Conservation (phyloP, 495 filamentous ascomycete species). For the Neurospora sp. region DNA sequence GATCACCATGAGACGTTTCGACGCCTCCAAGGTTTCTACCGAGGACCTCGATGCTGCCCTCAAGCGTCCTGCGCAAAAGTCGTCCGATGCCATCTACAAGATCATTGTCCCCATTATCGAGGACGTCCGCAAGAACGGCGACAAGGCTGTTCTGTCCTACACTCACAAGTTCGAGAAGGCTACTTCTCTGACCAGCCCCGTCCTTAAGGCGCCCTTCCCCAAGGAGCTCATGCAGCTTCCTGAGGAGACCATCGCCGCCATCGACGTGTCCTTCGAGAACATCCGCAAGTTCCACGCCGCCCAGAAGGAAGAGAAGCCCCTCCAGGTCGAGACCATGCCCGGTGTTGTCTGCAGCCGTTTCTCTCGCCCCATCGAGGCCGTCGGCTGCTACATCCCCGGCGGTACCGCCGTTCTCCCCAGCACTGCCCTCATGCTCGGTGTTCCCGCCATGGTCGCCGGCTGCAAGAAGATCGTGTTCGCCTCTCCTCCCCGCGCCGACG, state of each 20-base stretch:
- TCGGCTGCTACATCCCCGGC: conserved; percentile 90
- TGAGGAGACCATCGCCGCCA: conserved; percentile 74
- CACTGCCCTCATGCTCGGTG: conserved; percentile 94
- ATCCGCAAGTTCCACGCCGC: conserved; percentile 88
- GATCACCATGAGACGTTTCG: conserved; percentile 74
- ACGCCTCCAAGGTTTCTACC: conserved; percentile 48
- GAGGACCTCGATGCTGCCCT: conserved; percentile 59
- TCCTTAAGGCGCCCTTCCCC: conserved; percentile 80
- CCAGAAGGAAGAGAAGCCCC: conserved; percentile 67
- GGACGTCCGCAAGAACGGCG: conserved; percentile 68
- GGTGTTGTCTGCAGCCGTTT: conserved; percentile 92
- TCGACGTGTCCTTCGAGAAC: conserved; percentile 87
- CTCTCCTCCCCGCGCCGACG: conserved; percentile 81
- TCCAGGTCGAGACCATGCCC: conserved; percentile 92
- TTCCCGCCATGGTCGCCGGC: conserved; percentile 95
- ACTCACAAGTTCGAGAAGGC: conserved; percentile 98
- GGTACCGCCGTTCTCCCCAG: conserved; percentile 93
- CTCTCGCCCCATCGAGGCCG: conserved; percentile 81
- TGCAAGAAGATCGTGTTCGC: conserved; percentile 91
- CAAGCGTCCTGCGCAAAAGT: conserved; percentile 83
- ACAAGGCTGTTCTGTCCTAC: conserved; percentile 78
- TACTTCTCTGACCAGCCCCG: conserved; percentile 75
- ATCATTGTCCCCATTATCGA: conserved; percentile 87
- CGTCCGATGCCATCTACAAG: conserved; percentile 76
- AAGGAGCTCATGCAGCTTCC: conserved; percentile 72